Base-by-base conservation (phyloP, 768 basidiomycete genomes). In the Aureoboletus auriporus region DNA sequence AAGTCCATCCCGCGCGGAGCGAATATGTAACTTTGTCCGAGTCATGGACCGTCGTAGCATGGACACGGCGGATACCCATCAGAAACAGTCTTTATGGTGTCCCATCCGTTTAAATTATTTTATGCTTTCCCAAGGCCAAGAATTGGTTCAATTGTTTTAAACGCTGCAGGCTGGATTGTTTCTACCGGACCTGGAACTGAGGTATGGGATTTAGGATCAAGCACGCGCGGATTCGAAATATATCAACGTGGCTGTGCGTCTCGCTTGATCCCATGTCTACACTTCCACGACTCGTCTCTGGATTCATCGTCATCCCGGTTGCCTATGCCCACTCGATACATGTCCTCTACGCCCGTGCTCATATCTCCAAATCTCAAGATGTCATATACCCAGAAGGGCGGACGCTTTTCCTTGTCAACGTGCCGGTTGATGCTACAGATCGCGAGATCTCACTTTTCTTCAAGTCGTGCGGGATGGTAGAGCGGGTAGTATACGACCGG, bases 361-460 rank as follows among this genome's bases (percentile, higher is more conserved):
- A 93, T 61, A 60, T 69, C 23, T 72, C 80, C 13, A 79, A 79
- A 38, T 37, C 60, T 4, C 58, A 73, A 71, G 60, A 57, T 27
- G 36, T 36, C 48, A 44, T 47, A 55, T 74, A 69, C 44, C 71
- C 78, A 54, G 64, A 79, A 29, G 82, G 78, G 13, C 78, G 92
- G 38, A 94, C 92, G 0, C 73, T 95, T 9, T 97, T 97, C 60
- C 70, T 94, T 3, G 89, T 88, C 46, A 96, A 97, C 58, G 70
- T 94, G 6, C 93, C 94, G 2, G 84, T 91, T 47, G 92, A 95
- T 63, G 80, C 89, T 4, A 89, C 89, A 1, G 88, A 89, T 56
- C 75, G 88, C 33, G 90, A 93, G 59, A 67, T 96, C 0, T 71
- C 81, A 2, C 68, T 79, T 10, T 71, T 96, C n/a, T 94, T 94